Evolutionary conservation across 495 filamentous ascomycete species (phyloP), one percentile per base, ranked within the genome.

Genomic region (Jackrogersella multiformis): DNA sequence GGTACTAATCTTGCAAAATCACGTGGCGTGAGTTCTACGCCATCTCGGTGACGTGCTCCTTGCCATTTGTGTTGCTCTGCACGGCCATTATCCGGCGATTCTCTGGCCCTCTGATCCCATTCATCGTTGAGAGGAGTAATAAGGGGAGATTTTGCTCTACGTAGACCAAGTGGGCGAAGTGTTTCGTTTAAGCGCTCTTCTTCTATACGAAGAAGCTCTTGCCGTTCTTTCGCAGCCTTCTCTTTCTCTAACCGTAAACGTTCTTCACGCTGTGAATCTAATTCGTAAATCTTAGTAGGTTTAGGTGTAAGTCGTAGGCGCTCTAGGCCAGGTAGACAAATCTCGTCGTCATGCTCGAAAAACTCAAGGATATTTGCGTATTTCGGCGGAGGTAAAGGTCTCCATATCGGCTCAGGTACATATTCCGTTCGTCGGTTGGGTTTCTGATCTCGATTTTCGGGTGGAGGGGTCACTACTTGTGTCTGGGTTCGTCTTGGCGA

Each of bases 1-100:
- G 76, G 75, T 15, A 89, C 77, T 52, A 94, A 56, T 76, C 84
- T 78, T 20, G 75, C 76, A 34, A 96, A 88, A 66, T 94, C 91
- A 51, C 81, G 81, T 4, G 80, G 76, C 16, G 72, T 83, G 7
- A 96, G 74, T 1, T 81, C 75, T 4, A 85, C 83, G 5, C 88
- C 89, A 16, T 84, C 80, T 32, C 60, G 41, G 41, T 74, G 73
- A 2, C 48, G 54, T 38, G 36, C 44, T 12, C 42, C 61, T 54
- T 49, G 61, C 67, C 67, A 70, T 42, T 70, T 70, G 2, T 80
- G 76, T 1, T 81, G 85, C 20, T 68, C 81, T 1, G 81, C 83
- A 0, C 71, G 61, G 39, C 74, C 70, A 2, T 53, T 58, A 0
- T 12, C 18, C 4, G 72, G 52, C 13, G 72, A 58, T 0, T 68